Base-by-base conservation (phyloP, 2,329 filamentous ascomycete species). In the Exophiala alcalophila region DNA sequence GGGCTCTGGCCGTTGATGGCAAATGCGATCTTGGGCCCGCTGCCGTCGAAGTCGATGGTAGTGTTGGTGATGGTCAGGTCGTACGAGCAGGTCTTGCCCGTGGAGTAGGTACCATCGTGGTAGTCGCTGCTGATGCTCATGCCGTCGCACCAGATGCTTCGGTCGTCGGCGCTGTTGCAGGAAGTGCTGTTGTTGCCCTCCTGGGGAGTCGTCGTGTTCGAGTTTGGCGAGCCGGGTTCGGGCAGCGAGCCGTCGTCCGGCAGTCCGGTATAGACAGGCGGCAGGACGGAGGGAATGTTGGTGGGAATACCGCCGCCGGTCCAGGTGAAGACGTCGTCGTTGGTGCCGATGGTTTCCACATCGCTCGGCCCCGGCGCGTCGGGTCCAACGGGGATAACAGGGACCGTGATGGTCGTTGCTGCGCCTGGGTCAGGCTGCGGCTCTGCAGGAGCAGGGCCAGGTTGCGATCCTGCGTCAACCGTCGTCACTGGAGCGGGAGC, bases 1-100 rank as follows among this genome's bases (percentile, higher is more conserved):
- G 84, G 84, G 48, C 77, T 82, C 30, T 78, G 73, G 5, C 76
- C 77, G 58, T 84, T 83, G 57, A 85, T 84, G 21, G 81, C 77
- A 36, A 88, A 75, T 68, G 83, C 60, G 9, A 69, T 64, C 5
- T 74, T 67, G n/a, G 65, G 65, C 18, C 41, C 45, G 14, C 35
- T 40, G 5, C 53, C 53, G 33, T 53, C 50, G 26, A 49, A 50
- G 18, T 50, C 44, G 4, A 50, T 37, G 19, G 49, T 50, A 9
- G 43, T 52, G 30, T 50, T 54, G 1, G 46, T 52, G 35, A 52
- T 48, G 28, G 33, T 47, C 12, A 49, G 48, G 15, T 44, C 44
- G 25, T 52, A 52, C n/a, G 40, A 39, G 32, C 50, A 49, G 19
- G 37, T 48, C 3, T 48, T 42, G 11, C 49, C 49, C 6, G 45